Percentiles rank a stretch among this genome's conserved stretches.
Conservation (phyloP, 768 basidiomycete species). For the Sporobolomyces phaffii region DNA sequence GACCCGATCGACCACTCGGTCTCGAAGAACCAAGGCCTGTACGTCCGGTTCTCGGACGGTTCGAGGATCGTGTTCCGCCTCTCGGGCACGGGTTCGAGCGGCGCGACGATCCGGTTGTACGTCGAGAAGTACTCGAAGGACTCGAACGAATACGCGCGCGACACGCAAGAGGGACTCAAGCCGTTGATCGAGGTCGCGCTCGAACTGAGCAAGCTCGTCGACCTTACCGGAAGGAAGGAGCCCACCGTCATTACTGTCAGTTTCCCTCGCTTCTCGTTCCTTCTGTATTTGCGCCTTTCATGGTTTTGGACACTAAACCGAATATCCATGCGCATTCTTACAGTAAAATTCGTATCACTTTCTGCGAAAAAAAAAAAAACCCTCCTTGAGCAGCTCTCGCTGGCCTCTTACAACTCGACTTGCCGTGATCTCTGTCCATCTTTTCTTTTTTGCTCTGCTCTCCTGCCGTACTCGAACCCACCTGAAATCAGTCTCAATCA, state of each 20-base stretch:
- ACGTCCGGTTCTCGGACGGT: conserved; percentile 84
- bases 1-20: conserved; percentile 96
- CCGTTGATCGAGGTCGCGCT: conserved; percentile 94
- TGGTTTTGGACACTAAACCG: no score
- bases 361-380: no score
- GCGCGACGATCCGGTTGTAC: conserved; percentile 93
- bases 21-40: conserved; percentile 91
- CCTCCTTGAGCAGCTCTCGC: no score
- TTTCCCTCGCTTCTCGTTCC: background rate
- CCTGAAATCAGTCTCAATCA: no score
- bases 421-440: no score
- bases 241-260: conserved; percentile 90
- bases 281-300: no score
- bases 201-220: conserved; percentile 71
- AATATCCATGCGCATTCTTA: no score
- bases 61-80: conserved; percentile 91
- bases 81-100: conserved; percentile 90
- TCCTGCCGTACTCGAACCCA: background rate
- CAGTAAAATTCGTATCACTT: no score
- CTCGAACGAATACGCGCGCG: conserved; percentile 48
- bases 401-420: no score
- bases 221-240: conserved; percentile 76
- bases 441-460: no score
- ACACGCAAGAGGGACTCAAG: conserved; percentile 80
- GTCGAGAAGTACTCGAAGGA: conserved; percentile 80